Percentiles rank a stretch among this genome's conserved stretches.
Evolutionary conservation across 83 land plant species (phyloP).

Genomic region (Thuja plicata): DNA sequence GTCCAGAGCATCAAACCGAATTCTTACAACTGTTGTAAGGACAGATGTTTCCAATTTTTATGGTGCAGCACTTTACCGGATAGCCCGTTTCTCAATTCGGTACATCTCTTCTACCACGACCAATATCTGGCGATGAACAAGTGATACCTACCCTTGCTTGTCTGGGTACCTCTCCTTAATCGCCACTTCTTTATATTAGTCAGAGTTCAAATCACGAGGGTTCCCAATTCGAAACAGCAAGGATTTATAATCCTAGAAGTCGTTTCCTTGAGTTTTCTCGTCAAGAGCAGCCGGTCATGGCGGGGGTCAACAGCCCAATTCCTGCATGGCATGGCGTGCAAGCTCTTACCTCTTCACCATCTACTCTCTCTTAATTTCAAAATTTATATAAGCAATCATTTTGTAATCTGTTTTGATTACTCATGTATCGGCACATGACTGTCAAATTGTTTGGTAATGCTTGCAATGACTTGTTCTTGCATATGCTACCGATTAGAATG

Average conservation of each 20-base stretch:
- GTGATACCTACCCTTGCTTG: neutral
- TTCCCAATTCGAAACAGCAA: neutral
- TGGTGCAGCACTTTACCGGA: neutral
- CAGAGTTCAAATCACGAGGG: neutral
- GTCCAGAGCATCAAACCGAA: conserved; percentile 3
- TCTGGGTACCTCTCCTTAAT: neutral
- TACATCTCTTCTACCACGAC: neutral
- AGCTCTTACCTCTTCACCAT: neutral
- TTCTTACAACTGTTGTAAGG: neutral
- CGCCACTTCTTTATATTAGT: neutral
- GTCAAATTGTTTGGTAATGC: too few species aligned
- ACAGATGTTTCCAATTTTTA: neutral
- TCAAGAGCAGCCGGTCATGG: neutral
- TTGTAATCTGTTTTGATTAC: too few species aligned
- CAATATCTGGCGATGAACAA: too few species aligned
- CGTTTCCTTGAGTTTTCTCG: too few species aligned
- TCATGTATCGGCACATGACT: too few species aligned
- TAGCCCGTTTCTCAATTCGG: neutral
- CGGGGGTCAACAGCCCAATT: neutral
- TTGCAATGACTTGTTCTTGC: too few species aligned
- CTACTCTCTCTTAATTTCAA: neutral
- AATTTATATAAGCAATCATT: too few species aligned
- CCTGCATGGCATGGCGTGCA: neutral
- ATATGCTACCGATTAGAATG: too few species aligned
- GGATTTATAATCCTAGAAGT: too few species aligned